Evolutionary conservation across 2,329 filamentous ascomycete species (phyloP).

Genomic region (Myrmaecium sp.): DNA sequence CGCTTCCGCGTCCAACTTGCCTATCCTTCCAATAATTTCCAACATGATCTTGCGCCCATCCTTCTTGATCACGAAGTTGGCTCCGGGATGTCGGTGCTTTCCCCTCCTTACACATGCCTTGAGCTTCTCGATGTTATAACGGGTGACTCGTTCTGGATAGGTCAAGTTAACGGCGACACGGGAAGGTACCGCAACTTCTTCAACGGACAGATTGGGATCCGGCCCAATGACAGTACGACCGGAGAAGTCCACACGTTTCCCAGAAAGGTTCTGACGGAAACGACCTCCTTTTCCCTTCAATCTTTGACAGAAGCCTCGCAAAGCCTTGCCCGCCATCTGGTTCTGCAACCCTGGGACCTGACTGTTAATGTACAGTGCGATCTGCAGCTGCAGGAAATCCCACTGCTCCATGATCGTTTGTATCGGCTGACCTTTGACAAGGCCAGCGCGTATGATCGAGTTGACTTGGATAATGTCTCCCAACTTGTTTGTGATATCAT

Average conservation of each 20-base stretch:
- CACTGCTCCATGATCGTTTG: constrained; percentile 93
- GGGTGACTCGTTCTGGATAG: constrained; percentile 76
- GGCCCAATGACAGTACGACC: constrained; percentile 95
- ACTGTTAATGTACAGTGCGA: constrained; percentile 96
- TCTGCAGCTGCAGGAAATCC: constrained; percentile 90
- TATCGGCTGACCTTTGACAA: constrained; percentile 70
- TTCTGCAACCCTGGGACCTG: constrained; percentile 75
- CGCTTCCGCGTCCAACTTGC: constrained; percentile 53
- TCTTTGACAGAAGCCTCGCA: constrained; percentile 85
- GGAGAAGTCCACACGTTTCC: constrained; percentile 97
- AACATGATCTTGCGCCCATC: constrained; percentile 57
- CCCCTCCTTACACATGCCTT: constrained; percentile 59
- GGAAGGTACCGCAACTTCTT: constrained; percentile 81
- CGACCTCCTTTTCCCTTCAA: constrained; percentile 95
- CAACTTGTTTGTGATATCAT: constrained; percentile 93
- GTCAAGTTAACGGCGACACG: constrained; percentile 93
- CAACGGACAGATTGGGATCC: constrained; percentile 83
- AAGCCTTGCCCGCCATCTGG: constrained; percentile 72
- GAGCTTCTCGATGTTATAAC: constrained; percentile 73
- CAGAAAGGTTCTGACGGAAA: constrained; percentile 90
- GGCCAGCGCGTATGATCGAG: constrained; percentile 64
- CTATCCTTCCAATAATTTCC: constrained; percentile 40
- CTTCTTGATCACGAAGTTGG: constrained; percentile 63
- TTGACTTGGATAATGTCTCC: constrained; percentile 91
- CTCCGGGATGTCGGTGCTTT: constrained; percentile 66